Conservation (phyloP, 2,329 filamentous ascomycete genomes). For the Chaetomium globosum region DNA sequence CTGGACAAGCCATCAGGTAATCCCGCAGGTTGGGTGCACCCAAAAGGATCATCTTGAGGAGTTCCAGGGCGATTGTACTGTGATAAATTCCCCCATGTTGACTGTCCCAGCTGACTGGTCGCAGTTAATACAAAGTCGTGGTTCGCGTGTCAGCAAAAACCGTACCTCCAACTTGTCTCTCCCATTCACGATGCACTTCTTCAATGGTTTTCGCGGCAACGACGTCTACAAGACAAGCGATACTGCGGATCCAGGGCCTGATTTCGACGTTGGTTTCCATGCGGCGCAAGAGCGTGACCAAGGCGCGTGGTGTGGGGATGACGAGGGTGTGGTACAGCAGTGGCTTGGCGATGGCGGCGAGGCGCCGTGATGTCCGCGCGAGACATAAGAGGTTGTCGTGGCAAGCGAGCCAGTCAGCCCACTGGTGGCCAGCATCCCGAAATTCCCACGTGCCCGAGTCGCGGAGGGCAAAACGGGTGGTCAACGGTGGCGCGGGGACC, state of each 20-base stretch:
- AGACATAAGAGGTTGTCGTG: constrained; percentile 34
- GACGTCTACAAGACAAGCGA: constrained; percentile 36
- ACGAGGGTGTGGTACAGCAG: constrained; percentile 38
- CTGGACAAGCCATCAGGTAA: constrained; percentile 36
- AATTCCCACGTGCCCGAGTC: constrained; percentile 37
- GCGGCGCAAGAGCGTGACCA: constrained; percentile 34
- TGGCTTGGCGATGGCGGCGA: constrained; percentile 36
- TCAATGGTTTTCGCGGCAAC: constrained; percentile 27
- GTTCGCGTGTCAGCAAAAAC: constrained; percentile 8
- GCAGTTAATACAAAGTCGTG: constrained; percentile 27
- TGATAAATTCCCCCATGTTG: neutral
- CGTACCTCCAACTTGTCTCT: constrained; percentile 32
- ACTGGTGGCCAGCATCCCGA: constrained; percentile 35
- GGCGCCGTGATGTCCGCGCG: constrained; percentile 35
- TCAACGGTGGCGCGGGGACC: constrained; percentile 32
- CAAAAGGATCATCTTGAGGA: constrained; percentile 33
- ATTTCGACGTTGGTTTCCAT: constrained; percentile 31
- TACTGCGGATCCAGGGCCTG: constrained; percentile 34
- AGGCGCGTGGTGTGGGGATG: constrained; percentile 31
- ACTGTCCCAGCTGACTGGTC: constrained; percentile 26
- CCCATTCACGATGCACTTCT: constrained; percentile 32
- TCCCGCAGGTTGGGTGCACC: constrained; percentile 35
- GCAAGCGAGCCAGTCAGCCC: constrained; percentile 34
- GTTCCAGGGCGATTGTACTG: constrained; percentile 28
- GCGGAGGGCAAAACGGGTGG: constrained; percentile 38